Base-by-base conservation (phyloP, 306 rosid genomes). In the Myrica gale region DNA sequence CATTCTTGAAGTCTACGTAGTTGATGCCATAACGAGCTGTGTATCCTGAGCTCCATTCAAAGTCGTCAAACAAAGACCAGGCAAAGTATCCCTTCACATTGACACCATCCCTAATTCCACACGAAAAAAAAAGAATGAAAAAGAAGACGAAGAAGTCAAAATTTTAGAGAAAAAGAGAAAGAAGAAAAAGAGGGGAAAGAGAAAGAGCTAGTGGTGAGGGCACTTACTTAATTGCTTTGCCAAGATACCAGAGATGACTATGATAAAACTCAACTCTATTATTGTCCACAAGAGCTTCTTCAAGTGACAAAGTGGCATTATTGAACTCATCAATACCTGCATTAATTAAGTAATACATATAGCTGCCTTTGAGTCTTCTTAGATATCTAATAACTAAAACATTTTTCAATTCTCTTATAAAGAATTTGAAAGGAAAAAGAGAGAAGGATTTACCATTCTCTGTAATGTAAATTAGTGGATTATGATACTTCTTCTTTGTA, bases 391-490 rank as follows among this genome's bases (percentile, higher is more conserved):
- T 32, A 32, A 2, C 3, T 2, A 32, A 3, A 32, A 32, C 0
- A 32, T 32, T 2, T 32, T 32, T 2, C 37, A 32, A 32, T 2
- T 32, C 32, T 32, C 0, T 0, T 2, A 0, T 3, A 32, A 32
- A 2, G 0, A 32, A 32, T 32, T 32, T 1, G 32, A 26, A 23
- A 23, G n/a, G n/a, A 23, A 23, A 23, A 23, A 23, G 1, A 0
- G 0, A 23, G 0, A 23, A 23, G 26, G n/a, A n/a, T n/a, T 23
- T 23, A 69, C 74, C 74, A 32, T 47, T 70, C 43, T 70, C 23
- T 0, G 61, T 50, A 1, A 50, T 70, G 7, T 70, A 70, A 12
- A 80, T 73, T 8, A 51, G 13, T 5, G 87, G 82, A 76, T 76
- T 73, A 19, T 69, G 13, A 17, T 80, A 80, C 51, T 76, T 68